phyloP scores from a whole-genome alignment of 1,284 basidiomycete species.

The Austroboletus sp. region DNA sequence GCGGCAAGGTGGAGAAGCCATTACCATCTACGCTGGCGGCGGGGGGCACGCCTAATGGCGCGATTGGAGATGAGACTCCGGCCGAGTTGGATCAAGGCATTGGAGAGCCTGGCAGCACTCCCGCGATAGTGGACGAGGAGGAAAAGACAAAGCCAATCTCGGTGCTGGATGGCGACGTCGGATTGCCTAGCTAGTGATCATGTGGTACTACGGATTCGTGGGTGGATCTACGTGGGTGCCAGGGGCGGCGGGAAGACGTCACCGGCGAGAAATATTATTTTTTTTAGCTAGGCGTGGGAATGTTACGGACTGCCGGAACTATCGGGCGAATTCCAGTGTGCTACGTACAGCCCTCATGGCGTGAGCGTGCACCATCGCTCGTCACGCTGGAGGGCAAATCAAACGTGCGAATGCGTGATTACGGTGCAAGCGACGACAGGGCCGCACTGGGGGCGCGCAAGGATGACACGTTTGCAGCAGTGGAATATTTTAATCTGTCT shows the following conservation, averaged over 20 bases:
- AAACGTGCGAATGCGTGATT: background rate
- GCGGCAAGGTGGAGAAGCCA: constrained; percentile 26
- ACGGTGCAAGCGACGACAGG: background rate
- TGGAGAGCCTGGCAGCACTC: constrained; percentile 14
- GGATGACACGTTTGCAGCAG: background rate
- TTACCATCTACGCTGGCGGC: constrained; percentile 17
- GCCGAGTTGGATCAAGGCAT: constrained; percentile 17
- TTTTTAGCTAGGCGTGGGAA: background rate
- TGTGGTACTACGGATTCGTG: constrained; percentile 11
- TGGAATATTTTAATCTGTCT: background rate
- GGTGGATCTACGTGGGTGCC: constrained; percentile 17
- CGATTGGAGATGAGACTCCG: constrained; percentile 8
- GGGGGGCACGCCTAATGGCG: constrained; percentile 2
- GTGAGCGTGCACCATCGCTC: no score
- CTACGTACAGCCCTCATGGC: background rate
- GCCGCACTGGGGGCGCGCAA: background rate
- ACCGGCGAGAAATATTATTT: background rate
- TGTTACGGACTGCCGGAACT: background rate
- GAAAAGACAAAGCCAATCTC: constrained; percentile 9
- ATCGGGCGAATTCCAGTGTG: background rate
- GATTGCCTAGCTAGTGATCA: constrained; percentile 8
- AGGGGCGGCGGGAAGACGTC: background rate
- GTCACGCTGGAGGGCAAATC: no score
- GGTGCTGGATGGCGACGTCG: constrained; percentile 9
- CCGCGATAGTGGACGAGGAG: constrained; percentile 8